Evolutionary conservation across 1,284 basidiomycete genomes (phyloP), one percentile per base, ranked within the genome.

Genomic region (Prillingera fragicola): DNA sequence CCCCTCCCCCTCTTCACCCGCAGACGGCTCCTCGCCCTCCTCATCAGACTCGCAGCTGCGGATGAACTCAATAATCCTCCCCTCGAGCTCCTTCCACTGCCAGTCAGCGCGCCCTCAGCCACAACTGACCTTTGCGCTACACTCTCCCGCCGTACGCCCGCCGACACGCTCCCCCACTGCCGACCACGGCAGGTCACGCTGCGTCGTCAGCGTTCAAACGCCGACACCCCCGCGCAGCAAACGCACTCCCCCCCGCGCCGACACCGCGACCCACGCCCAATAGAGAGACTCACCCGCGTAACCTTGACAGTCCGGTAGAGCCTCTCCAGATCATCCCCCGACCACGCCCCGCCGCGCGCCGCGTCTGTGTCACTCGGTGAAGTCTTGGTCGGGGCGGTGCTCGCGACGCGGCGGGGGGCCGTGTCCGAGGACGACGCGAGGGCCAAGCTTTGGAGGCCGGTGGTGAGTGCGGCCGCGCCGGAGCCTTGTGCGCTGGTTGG

Each of bases 231-330:
- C n/a, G n/a, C n/a, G n/a, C n/a, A n/a, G n/a, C n/a, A n/a, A n/a
- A n/a, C n/a, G n/a, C n/a, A n/a, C n/a, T n/a, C n/a, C n/a, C n/a
- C n/a, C n/a, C n/a, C n/a, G n/a, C n/a, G n/a, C n/a, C n/a, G n/a
- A n/a, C n/a, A n/a, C n/a, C n/a, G n/a, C n/a, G n/a, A n/a, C n/a
- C n/a, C n/a, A n/a, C n/a, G n/a, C n/a, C n/a, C n/a, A n/a, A n/a
- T n/a, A n/a, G n/a, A n/a, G n/a, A n/a, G 9, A 22, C 38, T 4
- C 22, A 40, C 38, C 21, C 38, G 28, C 12, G 38, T 40, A 14
- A 40, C 27, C 29, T 40, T 40, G 26, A 42, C 33, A 8, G 33
- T 34, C 10, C 41, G 41, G 26, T 42, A 42, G 19, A 42, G 41
- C 5, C 33, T 25, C 26, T 42, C 41, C 21, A 42, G 41, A 17